phyloP scores from a whole-genome alignment of 331 rosid species.

The Malus hybrid region DNA sequence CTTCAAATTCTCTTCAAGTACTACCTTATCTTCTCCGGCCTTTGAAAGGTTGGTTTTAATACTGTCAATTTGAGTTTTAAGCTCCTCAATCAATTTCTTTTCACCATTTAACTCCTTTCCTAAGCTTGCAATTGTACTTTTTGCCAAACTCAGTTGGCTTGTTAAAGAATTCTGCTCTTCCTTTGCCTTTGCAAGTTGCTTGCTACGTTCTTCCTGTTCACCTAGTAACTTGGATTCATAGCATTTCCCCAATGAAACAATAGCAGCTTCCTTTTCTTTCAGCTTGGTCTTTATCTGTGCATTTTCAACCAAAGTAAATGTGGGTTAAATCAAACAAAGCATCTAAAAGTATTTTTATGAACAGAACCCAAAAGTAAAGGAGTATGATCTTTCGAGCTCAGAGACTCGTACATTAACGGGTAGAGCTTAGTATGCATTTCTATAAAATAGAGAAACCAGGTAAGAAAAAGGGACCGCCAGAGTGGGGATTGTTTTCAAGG shows the following conservation, averaged over 20 bases:
- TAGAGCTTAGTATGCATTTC: not conserved
- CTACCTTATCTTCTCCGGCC: slow-evolving; percentile 40
- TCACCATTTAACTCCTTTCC: slow-evolving; percentile 57
- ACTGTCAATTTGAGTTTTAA: slow-evolving; percentile 46
- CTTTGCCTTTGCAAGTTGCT: slow-evolving; percentile 53
- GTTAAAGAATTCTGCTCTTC: slow-evolving; percentile 55
- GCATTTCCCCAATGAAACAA: slow-evolving; percentile 46
- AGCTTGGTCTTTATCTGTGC: slow-evolving; percentile 57
- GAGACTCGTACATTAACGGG: not conserved
- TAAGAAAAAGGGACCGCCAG: not conserved
- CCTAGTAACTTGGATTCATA: slow-evolving; percentile 53
- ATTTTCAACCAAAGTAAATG: slow-evolving; percentile 18
- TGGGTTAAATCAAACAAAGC: slow-evolving; percentile 14
- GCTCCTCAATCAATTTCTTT: slow-evolving; percentile 45
- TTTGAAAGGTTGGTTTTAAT: slow-evolving; percentile 45
- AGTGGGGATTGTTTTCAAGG: not conserved
- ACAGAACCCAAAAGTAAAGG: not conserved
- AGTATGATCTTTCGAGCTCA: not conserved
- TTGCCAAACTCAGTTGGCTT: slow-evolving; percentile 50
- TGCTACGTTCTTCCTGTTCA: slow-evolving; percentile 56
- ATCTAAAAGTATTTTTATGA: not conserved
- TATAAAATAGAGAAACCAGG: not conserved
- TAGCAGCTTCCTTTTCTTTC: slow-evolving; percentile 61
- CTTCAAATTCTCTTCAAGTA: slow-evolving; percentile 44
- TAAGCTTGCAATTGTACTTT: slow-evolving; percentile 37